phyloP scores from a whole-genome alignment of 176 grass and related monocot species.

The Puccinellia tenuiflora region DNA sequence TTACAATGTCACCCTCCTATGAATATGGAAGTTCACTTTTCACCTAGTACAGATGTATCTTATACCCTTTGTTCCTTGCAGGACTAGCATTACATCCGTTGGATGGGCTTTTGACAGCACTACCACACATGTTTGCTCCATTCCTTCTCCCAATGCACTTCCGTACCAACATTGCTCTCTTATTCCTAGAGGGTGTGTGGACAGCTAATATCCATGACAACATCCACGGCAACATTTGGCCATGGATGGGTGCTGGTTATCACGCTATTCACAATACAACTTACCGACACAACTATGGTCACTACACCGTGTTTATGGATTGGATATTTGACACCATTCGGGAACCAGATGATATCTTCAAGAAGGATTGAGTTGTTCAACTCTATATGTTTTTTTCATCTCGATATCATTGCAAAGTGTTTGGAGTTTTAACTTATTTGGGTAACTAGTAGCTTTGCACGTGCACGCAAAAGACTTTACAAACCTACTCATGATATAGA shows the following conservation, averaged over 20 bases:
- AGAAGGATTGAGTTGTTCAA: conserved; percentile 37
- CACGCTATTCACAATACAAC: conserved; percentile 96
- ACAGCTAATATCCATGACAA: conserved; percentile 91
- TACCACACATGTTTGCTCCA: conserved; percentile 74
- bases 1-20: background rate
- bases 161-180: conserved; percentile 45
- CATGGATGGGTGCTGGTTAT: conserved; percentile 92
- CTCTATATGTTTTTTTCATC: background rate
- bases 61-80: background rate
- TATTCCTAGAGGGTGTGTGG: conserved; percentile 87
- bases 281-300: conserved; percentile 89
- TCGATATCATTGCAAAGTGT: background rate
- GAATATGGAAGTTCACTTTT: background rate
- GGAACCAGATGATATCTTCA: conserved; percentile 59
- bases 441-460: too few relatives aligned
- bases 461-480: too few relatives aligned
- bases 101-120: conserved; percentile 83
- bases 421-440: conserved; percentile 5
- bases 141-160: conserved; percentile 71
- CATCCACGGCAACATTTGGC: conserved; percentile 89
- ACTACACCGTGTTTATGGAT: conserved; percentile 90
- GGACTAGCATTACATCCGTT: conserved; percentile 88
- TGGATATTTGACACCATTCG: conserved; percentile 85
- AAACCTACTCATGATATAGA: too few relatives aligned
- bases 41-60: background rate